Evolutionary conservation across 1,139 yeast species (phyloP).

Genomic region (Insectozyma bohioensis): DNA sequence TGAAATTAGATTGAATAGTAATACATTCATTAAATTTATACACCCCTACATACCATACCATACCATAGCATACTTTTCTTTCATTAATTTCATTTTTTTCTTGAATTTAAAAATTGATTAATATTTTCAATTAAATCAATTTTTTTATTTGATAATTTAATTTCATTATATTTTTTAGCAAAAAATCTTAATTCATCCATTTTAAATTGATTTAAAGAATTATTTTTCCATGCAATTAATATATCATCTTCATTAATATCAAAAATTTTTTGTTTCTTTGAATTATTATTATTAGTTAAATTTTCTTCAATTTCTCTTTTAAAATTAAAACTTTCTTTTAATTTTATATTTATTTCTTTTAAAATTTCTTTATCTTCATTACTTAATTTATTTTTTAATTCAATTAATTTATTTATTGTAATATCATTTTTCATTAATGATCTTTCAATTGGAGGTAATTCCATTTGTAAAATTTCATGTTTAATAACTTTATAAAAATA

Average conservation of each 20-base stretch:
- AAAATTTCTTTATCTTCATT: conserved; percentile 16
- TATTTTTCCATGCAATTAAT: conserved; percentile 39
- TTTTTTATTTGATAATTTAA: conserved; percentile 38
- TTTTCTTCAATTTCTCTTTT: conserved; percentile 21
- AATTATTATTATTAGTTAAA: conserved; percentile 12
- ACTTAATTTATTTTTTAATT: conserved; percentile 10
- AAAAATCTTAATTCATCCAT: conserved; percentile 42
- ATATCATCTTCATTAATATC: conserved; percentile 35
- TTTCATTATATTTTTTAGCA: conserved; percentile 31
- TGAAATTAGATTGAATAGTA: too few species aligned
- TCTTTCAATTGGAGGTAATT: conserved; percentile 34
- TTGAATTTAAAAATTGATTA: conserved; percentile 16
- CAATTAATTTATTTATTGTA: conserved; percentile 15
- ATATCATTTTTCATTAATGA: conserved; percentile 18
- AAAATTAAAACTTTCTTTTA: conserved; percentile 16
- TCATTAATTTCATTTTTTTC: too few species aligned
- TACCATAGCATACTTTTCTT: too few species aligned
- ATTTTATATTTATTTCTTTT: conserved; percentile 16
- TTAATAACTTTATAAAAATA: conserved; percentile 66
- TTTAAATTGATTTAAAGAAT: conserved; percentile 33
- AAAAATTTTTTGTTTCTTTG: conserved; percentile 21
- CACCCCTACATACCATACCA: too few species aligned
- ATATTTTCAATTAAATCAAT: conserved; percentile 45
- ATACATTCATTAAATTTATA: too few species aligned
- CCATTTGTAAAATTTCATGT: conserved; percentile 66